Base-by-base conservation (phyloP, 2,329 filamentous ascomycete species). In the Ophiosphaerella korrae region DNA sequence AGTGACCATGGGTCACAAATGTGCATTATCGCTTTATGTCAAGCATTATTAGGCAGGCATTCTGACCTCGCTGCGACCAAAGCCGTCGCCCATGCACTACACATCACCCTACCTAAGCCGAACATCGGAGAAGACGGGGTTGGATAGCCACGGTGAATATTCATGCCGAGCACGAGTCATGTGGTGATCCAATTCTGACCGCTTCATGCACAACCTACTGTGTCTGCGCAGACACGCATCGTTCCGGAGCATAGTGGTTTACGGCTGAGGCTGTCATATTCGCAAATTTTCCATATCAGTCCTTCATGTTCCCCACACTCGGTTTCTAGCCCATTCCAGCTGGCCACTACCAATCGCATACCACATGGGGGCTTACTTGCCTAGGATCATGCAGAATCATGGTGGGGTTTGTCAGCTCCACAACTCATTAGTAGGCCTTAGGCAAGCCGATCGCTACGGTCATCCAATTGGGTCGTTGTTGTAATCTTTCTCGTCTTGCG, bases 331-430 rank as follows among this genome's bases (percentile, higher is more conserved):
- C 35, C 8, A 34, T 35, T 32, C 14, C 29, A 18, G 43, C 14
- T 14, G 24, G 23, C 12, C 11, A 29, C 6, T 7, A 32, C 55
- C 51, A 60, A 57, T 55, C 18, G 32, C 37, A 48, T 34, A 8
- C 14, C 18, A 23, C 21, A 14, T 16, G 41, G 39, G 39, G 38
- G 33, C 33, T 38, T 50, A 52, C 39, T 39, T 48, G 38, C 37
- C 44, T 38, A 37, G 23, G 55, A 43, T 48, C 37, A 35, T 43
- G 44, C 48, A 50, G 50, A 36, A 21, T 29, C 42, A 18, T 45
- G 48, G 55, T 56, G 58, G 55, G 44, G 57, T 61, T 60, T 55
- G 56, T 63, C 60, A 63, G 62, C 59, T 47, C 47, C 13, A 21
- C 31, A 45, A 35, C 34, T 31, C 21, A 35, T 32, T 9, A 11